Base-by-base conservation (phyloP, 75 land plant genomes). In the Cryptomeria japonica region DNA sequence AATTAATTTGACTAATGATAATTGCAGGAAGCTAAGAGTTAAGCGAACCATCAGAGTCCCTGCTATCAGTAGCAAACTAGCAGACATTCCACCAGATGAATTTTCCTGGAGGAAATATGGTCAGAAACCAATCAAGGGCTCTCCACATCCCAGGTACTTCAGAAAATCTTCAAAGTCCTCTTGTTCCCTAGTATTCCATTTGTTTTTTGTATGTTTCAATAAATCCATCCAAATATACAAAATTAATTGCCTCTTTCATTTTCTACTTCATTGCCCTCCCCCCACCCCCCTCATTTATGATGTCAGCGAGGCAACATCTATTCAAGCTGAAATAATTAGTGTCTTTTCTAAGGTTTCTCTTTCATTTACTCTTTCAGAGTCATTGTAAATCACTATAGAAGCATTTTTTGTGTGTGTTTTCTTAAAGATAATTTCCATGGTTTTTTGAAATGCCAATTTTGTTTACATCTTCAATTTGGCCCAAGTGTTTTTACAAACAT, bases 101-200 rank as follows among this genome's bases (percentile, higher is more conserved):
- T 96, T 90, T 80, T 94, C 94, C 8, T 96, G 98, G 98, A 89
- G 98, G 85, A 96, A 96, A 89, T 96, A 96, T 84, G 97, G 97
- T 11, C 97, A 96, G 92, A 96, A 96, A 87, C 98, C 98, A 31
- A 96, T 96, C 91, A 96, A 96, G 75, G 98, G 98, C 32, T 96
- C 98, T 72, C 98, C 98, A 8, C 95, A 96, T 88, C 98, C 98
- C 75, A 94, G 98, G 98, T 96, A 80, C 77, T 32, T 75, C 37
- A 84, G 47, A 14, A 51, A 16, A 32, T 49, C 14, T 36, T 25
- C 68, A 41, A 86, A 19, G 22, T 38, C 51, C 19, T 22, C 10
- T 22, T 46, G 31, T 46, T 82, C 14, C n/a, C 28, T 8, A 82
- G 32, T 22, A 28, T 44, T 82, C 32, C 46, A 79, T 19, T 8